These are phyloP conservation scores for Coniochaeta sp. DNA, from an alignment of 2,329 filamentous ascomycete genomes.

Conservation along the genomic window DNA sequence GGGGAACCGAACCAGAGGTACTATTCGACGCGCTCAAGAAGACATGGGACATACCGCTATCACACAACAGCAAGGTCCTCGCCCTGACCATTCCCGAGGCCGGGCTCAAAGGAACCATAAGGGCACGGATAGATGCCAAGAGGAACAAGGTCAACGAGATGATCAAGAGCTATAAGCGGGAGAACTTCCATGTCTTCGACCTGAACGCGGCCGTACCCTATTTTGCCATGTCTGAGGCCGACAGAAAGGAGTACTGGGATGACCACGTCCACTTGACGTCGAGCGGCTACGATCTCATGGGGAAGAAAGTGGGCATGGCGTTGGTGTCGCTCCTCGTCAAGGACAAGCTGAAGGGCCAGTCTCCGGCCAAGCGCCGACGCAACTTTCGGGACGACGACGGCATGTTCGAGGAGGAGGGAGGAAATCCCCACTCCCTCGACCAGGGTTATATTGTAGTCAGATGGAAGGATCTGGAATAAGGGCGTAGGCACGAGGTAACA, in stretches of 20 bases:
- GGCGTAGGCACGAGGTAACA: not conserved
- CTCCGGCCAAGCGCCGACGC: slow-evolving; percentile 15
- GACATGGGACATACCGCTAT: slow-evolving; percentile 43
- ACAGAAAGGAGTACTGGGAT: slow-evolving; percentile 47
- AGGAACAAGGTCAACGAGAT: slow-evolving; percentile 42
- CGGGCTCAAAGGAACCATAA: slow-evolving; percentile 10
- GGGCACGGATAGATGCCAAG: slow-evolving; percentile 20
- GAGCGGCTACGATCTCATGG: slow-evolving; percentile 56
- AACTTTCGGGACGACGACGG: slow-evolving; percentile 30
- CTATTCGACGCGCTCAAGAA: slow-evolving; percentile 42
- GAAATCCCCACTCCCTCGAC: slow-evolving; percentile 35
- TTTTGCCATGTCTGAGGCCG: slow-evolving; percentile 35
- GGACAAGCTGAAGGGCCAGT: slow-evolving; percentile 8
- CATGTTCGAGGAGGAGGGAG: slow-evolving; percentile 42
- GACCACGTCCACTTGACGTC: slow-evolving; percentile 53
- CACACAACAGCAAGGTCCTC: slow-evolving; percentile 46
- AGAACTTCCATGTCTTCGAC: slow-evolving; percentile 49
- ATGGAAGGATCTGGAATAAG: slow-evolving; percentile 39
- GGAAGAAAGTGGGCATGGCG: slow-evolving; percentile 44
- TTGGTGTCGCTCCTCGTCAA: slow-evolving; percentile 36
- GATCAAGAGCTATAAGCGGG: slow-evolving; percentile 41
- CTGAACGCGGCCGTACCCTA: slow-evolving; percentile 48
- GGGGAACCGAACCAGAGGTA: slow-evolving; percentile 24
- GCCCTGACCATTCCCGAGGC: slow-evolving; percentile 57
- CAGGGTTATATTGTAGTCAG: slow-evolving; percentile 49